Conservation (phyloP, 2,329 filamentous ascomycete genomes). For the Penicillium freii region DNA sequence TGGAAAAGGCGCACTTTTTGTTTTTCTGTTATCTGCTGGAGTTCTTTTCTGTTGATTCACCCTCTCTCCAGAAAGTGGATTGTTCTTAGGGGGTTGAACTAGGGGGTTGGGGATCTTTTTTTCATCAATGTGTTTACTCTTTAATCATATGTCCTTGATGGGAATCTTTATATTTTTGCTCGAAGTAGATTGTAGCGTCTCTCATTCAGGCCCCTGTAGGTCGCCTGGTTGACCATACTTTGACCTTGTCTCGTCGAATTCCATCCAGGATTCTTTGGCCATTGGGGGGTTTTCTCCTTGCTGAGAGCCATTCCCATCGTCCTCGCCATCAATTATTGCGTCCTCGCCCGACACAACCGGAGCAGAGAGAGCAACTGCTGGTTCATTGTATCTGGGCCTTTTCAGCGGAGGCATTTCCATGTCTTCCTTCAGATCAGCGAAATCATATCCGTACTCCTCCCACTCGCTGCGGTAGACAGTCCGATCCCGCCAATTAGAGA, state of each 20-base stretch:
- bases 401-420: conserved; percentile 34
- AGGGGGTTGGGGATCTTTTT: conserved; percentile 7
- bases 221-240: neutral
- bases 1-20: conserved; percentile 33
- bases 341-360: neutral
- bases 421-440: conserved; percentile 30
- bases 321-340: neutral
- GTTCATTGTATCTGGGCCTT: conserved; percentile 25
- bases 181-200: neutral
- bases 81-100: conserved; percentile 13
- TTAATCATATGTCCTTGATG: conserved; percentile 24
- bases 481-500: conserved; percentile 50
- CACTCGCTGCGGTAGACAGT: conserved; percentile 50
- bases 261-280: neutral
- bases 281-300: neutral
- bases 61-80: conserved; percentile 13
- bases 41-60: conserved; percentile 23
- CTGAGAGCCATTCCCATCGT: neutral
- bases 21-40: conserved; percentile 20
- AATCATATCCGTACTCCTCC: conserved; percentile 45
- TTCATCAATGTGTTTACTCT: conserved; percentile 23
- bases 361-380: neutral
- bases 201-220: neutral
- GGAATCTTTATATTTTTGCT: conserved; percentile 4
- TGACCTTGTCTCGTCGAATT: neutral